Conservation (phyloP, 2,329 filamentous ascomycete species). For the Neonectria coccinea region DNA sequence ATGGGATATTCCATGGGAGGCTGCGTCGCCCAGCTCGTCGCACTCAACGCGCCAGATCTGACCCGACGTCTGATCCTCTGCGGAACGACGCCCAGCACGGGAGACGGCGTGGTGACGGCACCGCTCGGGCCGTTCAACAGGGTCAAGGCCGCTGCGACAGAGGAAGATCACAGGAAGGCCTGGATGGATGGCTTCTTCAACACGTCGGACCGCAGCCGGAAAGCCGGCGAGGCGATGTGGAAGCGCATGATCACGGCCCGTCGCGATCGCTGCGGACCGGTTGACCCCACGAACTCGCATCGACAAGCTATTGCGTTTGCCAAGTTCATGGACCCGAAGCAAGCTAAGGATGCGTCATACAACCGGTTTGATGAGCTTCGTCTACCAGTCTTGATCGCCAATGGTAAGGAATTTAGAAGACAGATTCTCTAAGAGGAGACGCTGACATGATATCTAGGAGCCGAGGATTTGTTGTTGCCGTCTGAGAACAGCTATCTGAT, state of each 20-base stretch:
- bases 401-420: constrained; percentile 46
- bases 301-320: constrained; percentile 50
- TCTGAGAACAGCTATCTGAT: constrained; percentile 54
- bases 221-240: constrained; percentile 51
- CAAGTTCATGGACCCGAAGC: constrained; percentile 51
- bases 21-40: constrained; percentile 58
- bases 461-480: constrained; percentile 51
- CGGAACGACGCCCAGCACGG: constrained; percentile 56
- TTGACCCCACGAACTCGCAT: constrained; percentile 44
- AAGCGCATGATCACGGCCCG: constrained; percentile 48
- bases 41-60: constrained; percentile 52
- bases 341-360: constrained; percentile 50
- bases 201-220: constrained; percentile 46
- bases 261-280: constrained; percentile 42
- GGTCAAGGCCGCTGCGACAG: constrained; percentile 48
- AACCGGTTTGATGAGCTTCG: constrained; percentile 49
- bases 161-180: constrained; percentile 49
- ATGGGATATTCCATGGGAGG: constrained; percentile 65
- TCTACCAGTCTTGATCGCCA: constrained; percentile 54
- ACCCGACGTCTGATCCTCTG: constrained; percentile 58
- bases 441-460: constrained; percentile 41
- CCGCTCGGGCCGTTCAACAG: constrained; percentile 49
- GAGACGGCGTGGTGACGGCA: constrained; percentile 49
- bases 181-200: constrained; percentile 53
- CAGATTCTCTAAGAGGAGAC: neutral